Base-by-base conservation (phyloP, 2,329 filamentous ascomycete genomes). In the Paecilomyces variotii region DNA sequence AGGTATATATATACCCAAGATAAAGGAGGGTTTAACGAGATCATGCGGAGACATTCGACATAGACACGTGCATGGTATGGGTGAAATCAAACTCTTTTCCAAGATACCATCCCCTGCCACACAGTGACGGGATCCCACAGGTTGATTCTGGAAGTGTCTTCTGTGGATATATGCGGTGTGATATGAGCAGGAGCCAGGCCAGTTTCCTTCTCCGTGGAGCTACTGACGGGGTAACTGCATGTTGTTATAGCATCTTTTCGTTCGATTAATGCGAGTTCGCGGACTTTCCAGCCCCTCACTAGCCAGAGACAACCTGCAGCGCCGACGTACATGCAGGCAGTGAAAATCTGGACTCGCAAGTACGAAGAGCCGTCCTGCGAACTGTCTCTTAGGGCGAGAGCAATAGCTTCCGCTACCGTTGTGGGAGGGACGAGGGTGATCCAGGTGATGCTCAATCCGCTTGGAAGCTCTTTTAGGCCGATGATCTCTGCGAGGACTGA, bases 401-500 rank as follows among this genome's bases (percentile, higher is more conserved):
- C 86, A 62, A 88, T 88, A 1, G 83, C 82, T 54, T 79, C 75
- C 1, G 75, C 71, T 34, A 76, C 72, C 0, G 76, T 78, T 3
- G 76, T 77, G 5, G 79, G 79, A 2, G 85, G 68, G 5, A 83
- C 82, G 57, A 87, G 74, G 2, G 80, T 72, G 51, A 87, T 67
- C 82, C 84, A 87, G 6, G 80, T 82, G 49, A 86, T 79, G 58
- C 78, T 82, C 59, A 88, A 72, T 0, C 80, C 82, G 52, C 79
- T 78, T 1, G 83, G 82, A 0, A 87, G 71, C 59, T 84, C 78
- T 59, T 74, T 76, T 12, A 88, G 67, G 0, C 85, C 85, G 28
- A 87, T 80, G 2, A 87, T 79, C 65, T 88, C 85, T 0, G 80
- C 82, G 4, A 80, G 77, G 1, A 87, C 80, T 0, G 85, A 84